phyloP scores from a whole-genome alignment of 805 yeast genomes.

The Ogataea thermomethanolica region DNA sequence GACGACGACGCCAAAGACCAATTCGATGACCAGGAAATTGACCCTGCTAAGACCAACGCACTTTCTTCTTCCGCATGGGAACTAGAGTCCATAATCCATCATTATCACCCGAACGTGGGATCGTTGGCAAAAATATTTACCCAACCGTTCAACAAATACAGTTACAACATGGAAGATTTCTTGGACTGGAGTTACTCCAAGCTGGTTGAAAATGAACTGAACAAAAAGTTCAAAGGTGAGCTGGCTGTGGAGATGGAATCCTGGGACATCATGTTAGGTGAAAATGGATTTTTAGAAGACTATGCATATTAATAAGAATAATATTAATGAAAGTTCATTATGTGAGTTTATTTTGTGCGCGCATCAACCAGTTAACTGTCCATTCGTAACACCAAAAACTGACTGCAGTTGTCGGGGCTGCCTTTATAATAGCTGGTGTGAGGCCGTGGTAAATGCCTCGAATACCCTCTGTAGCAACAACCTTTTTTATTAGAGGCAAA shows the following conservation, averaged over 20 bases:
- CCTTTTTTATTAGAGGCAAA: constrained; percentile 31
- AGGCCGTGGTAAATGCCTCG: constrained; percentile 74
- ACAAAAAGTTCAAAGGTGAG: constrained; percentile 62
- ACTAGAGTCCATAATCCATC: constrained; percentile 64
- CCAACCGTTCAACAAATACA: constrained; percentile 86
- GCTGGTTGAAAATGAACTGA: constrained; percentile 58
- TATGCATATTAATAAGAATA: constrained; percentile 15
- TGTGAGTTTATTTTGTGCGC: constrained; percentile 4
- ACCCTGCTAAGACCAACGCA: constrained; percentile 80
- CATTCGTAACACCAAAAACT: constrained; percentile 34
- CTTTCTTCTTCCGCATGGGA: constrained; percentile 91
- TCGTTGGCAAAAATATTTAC: constrained; percentile 82
- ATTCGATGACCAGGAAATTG: constrained; percentile 55
- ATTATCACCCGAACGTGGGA: constrained; percentile 94
- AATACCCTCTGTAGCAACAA: constrained; percentile 56
- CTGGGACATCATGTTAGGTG: constrained; percentile 39
- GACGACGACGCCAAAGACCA: constrained; percentile 54
- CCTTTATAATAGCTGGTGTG: constrained; percentile 64
- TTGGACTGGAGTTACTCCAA: constrained; percentile 82
- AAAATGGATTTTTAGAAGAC: constrained; percentile 24
- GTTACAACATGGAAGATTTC: constrained; percentile 90
- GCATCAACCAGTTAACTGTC: constrained; percentile 25
- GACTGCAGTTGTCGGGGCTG: constrained; percentile 66
- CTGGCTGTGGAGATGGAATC: constrained; percentile 76
- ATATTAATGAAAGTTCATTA: not conserved